phyloP scores from a whole-genome alignment of 2,329 filamentous ascomycete genomes.

The Sporothrix variecibatus region DNA sequence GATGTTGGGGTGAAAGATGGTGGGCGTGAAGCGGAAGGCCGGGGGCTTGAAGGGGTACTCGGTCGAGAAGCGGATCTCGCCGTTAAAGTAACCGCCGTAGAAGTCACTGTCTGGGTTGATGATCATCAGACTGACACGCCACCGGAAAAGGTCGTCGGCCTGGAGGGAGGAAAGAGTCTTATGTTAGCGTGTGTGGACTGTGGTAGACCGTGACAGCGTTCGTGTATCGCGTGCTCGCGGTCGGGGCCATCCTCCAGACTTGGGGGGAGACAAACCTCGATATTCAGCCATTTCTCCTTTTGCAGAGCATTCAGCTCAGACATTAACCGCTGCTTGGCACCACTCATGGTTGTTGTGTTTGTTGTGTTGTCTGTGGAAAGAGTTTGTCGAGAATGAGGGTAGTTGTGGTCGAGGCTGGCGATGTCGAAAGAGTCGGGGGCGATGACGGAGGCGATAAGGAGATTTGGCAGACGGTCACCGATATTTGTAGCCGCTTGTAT shows the following conservation, averaged over 20 bases:
- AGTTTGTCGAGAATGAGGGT: not conserved
- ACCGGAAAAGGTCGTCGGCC: slow-evolving; percentile 77
- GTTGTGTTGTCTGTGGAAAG: not conserved
- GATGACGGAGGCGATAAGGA: slow-evolving; percentile 14
- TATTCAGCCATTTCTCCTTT: slow-evolving; percentile 92
- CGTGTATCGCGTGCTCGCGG: not conserved
- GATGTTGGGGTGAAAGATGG: slow-evolving; percentile 90
- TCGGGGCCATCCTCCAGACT: not conserved
- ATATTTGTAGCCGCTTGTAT: not conserved
- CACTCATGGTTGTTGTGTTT: slow-evolving; percentile 41
- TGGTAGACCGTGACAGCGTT: not conserved
- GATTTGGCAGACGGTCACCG: not conserved
- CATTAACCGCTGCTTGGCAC: slow-evolving; percentile 81
- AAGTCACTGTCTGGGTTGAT: slow-evolving; percentile 90
- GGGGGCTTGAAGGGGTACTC: slow-evolving; percentile 92
- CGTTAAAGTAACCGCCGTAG: slow-evolving; percentile 89
- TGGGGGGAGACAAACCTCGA: slow-evolving; percentile 62
- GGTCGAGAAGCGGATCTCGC: slow-evolving; percentile 80
- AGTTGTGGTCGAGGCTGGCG: not conserved
- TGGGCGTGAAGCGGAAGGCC: slow-evolving; percentile 77
- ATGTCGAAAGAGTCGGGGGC: slow-evolving; percentile 5
- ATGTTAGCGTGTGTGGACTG: slow-evolving; percentile 13
- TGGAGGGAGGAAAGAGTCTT: slow-evolving; percentile 61
- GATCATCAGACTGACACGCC: slow-evolving; percentile 87
- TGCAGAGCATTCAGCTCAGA: slow-evolving; percentile 79